Evolutionary conservation across 768 basidiomycete genomes (phyloP).

Genomic region (Pulveroboletus sp.): DNA sequence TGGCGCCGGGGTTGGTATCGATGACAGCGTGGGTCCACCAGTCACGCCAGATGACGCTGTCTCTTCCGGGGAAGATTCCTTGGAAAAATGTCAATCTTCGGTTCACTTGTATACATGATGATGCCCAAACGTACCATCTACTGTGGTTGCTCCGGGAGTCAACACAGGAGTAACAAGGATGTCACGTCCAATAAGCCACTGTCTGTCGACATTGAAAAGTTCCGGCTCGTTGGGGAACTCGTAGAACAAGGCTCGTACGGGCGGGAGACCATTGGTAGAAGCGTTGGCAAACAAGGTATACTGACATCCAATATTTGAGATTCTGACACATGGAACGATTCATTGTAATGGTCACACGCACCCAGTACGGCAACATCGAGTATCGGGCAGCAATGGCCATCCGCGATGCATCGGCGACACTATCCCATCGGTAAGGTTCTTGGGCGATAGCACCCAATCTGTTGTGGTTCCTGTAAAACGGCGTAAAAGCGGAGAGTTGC

Average conservation of each 20-base stretch:
- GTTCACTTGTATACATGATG: too few relatives aligned
- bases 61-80: conserved; percentile 46
- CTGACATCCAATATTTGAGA: conserved; percentile 34
- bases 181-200: conserved; percentile 31
- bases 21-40: too few relatives aligned
- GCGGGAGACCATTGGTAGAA: conserved; percentile 63
- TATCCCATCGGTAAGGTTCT: conserved; percentile 81
- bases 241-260: conserved; percentile 72
- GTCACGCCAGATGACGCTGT: too few relatives aligned
- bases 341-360: conserved; percentile 34
- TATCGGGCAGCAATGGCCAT: conserved; percentile 73
- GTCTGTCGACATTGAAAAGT: conserved; percentile 57
- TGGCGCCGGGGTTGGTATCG: conserved; percentile 37
- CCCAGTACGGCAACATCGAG: conserved; percentile 77
- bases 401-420: conserved; percentile 72
- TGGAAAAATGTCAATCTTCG: too few relatives aligned
- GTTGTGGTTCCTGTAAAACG: conserved; percentile 84
- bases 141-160: too few relatives aligned
- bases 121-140: too few relatives aligned
- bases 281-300: conserved; percentile 74
- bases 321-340: neutral
- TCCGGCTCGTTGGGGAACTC: conserved; percentile 74
- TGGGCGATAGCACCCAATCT: conserved; percentile 63
- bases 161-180: too few relatives aligned
- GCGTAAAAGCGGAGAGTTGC: conserved; percentile 79